A percentile compares a stretch with the other conserved stretches of the same genome.
Conservation (phyloP, 768 basidiomycete species). For the Auricularia heimuer region DNA sequence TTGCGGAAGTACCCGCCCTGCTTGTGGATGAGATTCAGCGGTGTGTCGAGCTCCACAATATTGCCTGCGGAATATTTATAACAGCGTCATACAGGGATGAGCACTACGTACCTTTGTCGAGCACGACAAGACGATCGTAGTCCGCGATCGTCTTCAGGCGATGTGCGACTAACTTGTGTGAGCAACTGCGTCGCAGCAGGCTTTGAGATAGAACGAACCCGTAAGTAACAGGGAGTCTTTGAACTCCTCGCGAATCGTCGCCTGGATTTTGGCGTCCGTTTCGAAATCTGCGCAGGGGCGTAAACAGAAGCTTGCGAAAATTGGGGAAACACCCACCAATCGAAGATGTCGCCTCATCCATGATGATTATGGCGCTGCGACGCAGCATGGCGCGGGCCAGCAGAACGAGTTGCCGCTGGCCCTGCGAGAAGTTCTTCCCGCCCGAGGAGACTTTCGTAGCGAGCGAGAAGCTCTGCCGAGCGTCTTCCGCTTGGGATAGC, state of each 20-base stretch:
- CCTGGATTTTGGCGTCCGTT: constrained; percentile 85
- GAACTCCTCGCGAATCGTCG: constrained; percentile 81
- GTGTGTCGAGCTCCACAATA: constrained; percentile 41
- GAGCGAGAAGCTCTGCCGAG: constrained; percentile 49
- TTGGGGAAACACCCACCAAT: constrained; percentile 38
- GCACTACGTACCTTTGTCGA: constrained; percentile 37
- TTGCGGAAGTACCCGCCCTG: constrained; percentile 39
- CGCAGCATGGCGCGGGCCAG: constrained; percentile 76
- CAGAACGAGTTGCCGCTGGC: constrained; percentile 80
- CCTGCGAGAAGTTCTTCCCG: constrained; percentile 86
- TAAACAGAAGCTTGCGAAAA: not conserved
- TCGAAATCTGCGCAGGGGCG: constrained; percentile 37
- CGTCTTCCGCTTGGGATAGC: constrained; percentile 31
- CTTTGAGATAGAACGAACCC: constrained; percentile 1
- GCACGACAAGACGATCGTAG: constrained; percentile 66
- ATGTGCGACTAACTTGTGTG: constrained; percentile 45
- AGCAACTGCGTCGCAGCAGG: constrained; percentile 2
- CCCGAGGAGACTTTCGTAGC: constrained; percentile 80
- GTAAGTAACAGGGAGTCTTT: constrained; percentile 35
- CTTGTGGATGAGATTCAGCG: constrained; percentile 36
- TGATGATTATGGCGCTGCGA: constrained; percentile 60
- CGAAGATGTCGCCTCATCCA: constrained; percentile 80
- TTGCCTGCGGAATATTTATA: constrained; percentile 26
- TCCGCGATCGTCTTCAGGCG: constrained; percentile 71
- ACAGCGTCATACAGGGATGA: not conserved